Percentiles rank a stretch among this genome's conserved stretches.
Conservation (phyloP, 805 yeast genomes). For the Hanseniaspora occidentalis region DNA sequence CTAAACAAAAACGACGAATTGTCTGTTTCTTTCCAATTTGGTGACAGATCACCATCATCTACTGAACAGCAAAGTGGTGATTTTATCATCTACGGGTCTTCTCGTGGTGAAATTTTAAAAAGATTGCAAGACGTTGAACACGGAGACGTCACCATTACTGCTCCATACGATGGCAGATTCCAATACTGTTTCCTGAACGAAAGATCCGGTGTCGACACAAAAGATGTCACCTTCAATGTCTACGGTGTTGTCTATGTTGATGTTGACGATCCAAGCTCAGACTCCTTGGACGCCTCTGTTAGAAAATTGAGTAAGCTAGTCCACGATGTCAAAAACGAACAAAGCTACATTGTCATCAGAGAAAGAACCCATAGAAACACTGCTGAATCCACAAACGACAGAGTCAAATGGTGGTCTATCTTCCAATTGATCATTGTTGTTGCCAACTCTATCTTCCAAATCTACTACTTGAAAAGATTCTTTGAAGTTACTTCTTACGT, state of each 20-base stretch:
- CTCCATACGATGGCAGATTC: constrained; percentile 59
- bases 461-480: constrained; percentile 84
- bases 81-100: constrained; percentile 44
- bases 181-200: constrained; percentile 90
- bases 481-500: constrained; percentile 90
- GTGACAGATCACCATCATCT: constrained; percentile 69
- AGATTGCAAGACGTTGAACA: constrained; percentile 51
- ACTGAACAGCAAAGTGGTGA: constrained; percentile 56
- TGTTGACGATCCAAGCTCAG: constrained; percentile 58
- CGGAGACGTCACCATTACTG: constrained; percentile 64
- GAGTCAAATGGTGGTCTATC: constrained; percentile 97
- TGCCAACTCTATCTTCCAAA: constrained; percentile 82
- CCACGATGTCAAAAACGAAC: constrained; percentile 84
- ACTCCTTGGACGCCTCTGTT: constrained; percentile 76
- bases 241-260: constrained; percentile 87
- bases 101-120: constrained; percentile 31
- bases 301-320: constrained; percentile 63
- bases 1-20: constrained; percentile 76
- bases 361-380: constrained; percentile 98
- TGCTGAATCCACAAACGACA: constrained; percentile 91
- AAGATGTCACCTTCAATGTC: constrained; percentile 90
- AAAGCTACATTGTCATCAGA: constrained; percentile 80
- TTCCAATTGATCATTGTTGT: constrained; percentile 83
- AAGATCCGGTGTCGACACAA: constrained; percentile 52
- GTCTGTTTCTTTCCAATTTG: constrained; percentile 84